Evolutionary conservation across 208 protist genomes (phyloP).

Genomic region (Tetramitus jugosus): DNA sequence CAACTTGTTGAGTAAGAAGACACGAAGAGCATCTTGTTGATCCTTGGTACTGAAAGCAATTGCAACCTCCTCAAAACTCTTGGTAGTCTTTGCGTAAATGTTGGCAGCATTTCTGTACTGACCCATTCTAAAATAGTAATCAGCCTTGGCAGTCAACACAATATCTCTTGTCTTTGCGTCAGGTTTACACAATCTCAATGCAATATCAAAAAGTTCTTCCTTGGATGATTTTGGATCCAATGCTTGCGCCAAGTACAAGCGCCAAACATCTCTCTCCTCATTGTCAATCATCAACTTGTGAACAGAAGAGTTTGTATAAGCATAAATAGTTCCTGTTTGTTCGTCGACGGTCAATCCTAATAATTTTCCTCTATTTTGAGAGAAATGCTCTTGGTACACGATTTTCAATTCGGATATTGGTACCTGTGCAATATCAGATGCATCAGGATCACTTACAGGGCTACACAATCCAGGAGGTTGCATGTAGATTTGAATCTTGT

Average conservation of each 20-base stretch:
- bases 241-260: slow-evolving; percentile 58
- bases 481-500: slow-evolving; percentile 61
- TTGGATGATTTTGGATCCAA: slow-evolving; percentile 31
- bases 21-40: slow-evolving; percentile 23
- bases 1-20: slow-evolving; percentile 20
- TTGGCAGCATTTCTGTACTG: slow-evolving; percentile 50
- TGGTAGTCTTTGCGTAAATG: slow-evolving; percentile 49
- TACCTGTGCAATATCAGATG: background rate
- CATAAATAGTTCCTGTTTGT: slow-evolving; percentile 44
- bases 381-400: background rate
- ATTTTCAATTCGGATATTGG: background rate
- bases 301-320: slow-evolving; percentile 46
- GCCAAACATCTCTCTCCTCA: slow-evolving; percentile 60
- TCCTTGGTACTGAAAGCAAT: slow-evolving; percentile 52
- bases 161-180: slow-evolving; percentile 38
- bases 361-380: background rate
- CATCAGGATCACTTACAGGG: slow-evolving; percentile 14
- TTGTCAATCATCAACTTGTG: slow-evolving; percentile 56
- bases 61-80: slow-evolving; percentile 56
- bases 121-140: slow-evolving; percentile 49
- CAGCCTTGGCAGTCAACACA: slow-evolving; percentile 52
- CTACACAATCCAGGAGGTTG: slow-evolving; percentile 63
- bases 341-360: slow-evolving; percentile 48
- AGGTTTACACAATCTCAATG: slow-evolving; percentile 24
- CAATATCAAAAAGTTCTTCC: slow-evolving; percentile 32